Conservation (phyloP, 2,329 filamentous ascomycete species). For the Talaromyces sp. region DNA sequence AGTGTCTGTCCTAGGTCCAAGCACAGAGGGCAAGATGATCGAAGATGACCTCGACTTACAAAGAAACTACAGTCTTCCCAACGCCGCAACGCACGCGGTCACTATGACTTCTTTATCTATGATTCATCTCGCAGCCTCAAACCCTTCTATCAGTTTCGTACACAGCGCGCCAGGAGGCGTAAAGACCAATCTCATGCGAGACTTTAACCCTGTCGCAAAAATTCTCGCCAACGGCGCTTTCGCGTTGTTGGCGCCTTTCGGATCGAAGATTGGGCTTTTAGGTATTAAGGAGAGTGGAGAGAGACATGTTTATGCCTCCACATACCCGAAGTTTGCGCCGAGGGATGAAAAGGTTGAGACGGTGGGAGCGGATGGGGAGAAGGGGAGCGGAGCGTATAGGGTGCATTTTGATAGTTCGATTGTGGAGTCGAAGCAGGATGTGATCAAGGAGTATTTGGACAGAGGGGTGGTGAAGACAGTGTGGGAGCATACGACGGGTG, state of each 20-base stretch:
- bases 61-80: conserved; percentile 24
- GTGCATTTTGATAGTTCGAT: conserved; percentile 22
- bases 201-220: conserved; percentile 37
- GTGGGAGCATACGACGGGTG: conserved; percentile 23
- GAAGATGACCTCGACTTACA: conserved; percentile 26
- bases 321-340: conserved; percentile 19
- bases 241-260: conserved; percentile 17
- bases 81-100: conserved; percentile 40
- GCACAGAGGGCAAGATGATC: conserved; percentile 50
- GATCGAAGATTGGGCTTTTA: conserved; percentile 16
- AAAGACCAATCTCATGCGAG: conserved; percentile 50
- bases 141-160: conserved; percentile 49
- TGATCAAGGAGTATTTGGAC: conserved; percentile 19
- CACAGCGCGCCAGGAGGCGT: conserved; percentile 51
- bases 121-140: conserved; percentile 47
- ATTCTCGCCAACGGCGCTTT: neutral
- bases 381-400: conserved; percentile 23
- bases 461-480: conserved; percentile 22
- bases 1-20: conserved; percentile 52
- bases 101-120: conserved; percentile 51
- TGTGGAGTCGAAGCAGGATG: conserved; percentile 13
- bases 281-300: conserved; percentile 24
- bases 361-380: conserved; percentile 20
- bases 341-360: conserved; percentile 15
- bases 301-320: conserved; percentile 24